Evolutionary conservation across 306 rosid species (phyloP), one percentile per base, ranked within the genome.

Genomic region (Erythrophleum fordii): DNA sequence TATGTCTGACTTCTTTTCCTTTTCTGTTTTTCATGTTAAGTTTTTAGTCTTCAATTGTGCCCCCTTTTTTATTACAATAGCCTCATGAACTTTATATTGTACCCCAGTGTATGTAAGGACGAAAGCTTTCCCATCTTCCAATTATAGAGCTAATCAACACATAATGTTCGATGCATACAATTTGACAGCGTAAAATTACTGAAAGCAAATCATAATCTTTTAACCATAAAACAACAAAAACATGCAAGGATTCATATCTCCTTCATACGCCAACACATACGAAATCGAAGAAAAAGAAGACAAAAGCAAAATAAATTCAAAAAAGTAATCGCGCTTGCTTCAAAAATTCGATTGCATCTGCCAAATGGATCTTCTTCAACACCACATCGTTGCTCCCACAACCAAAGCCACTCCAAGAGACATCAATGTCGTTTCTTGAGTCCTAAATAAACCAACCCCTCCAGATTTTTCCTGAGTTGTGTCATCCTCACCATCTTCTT

Each of bases 391-490:
- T 14, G 52, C 61, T 2, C 39, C 49, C 20, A 82, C 79, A 49
- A 53, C 26, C 1, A 79, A 83, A 25, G 83, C 79, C 22, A 81
- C 76, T 45, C 80, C 87, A 37, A 82, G 7, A 9, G 87, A 66
- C 68, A 75, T 23, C 48, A 76, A 49, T 0, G 42, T 17, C 4
- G 79, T 81, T 73, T 56, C 73, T 60, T 46, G 56, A 6, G 9
- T 13, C 22, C 71, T 23, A n/a, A 66, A 39, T 8, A 77, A 61
- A 31, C 73, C 42, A 20, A 73, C 34, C 0, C 84, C 92, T 20
- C 75, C 84, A 20, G 95, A 87, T 14, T 71, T 73, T 28, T 80
- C 85, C 74, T 70, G 59, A 11, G 82, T 49, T 1, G 77, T 69
- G 2, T 75, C 80, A 5, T 62, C 67, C 22, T 51, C 35, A 28